These are phyloP conservation scores for Scutellaria barbata DNA, from an alignment of 257 asterid genomes.

Conservation along the genomic window DNA sequence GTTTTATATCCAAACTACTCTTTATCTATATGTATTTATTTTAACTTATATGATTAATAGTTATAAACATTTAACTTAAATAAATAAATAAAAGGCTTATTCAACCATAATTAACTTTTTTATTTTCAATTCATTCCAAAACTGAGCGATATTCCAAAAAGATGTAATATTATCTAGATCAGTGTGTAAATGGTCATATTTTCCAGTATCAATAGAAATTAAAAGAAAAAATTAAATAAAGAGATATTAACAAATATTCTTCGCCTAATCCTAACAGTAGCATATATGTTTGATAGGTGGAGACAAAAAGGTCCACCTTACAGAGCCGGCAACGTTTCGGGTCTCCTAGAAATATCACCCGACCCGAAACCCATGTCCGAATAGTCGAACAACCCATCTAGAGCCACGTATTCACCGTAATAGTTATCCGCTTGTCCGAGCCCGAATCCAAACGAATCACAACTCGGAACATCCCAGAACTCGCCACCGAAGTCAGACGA, in stretches of 20 bases:
- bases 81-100: too few relatives aligned
- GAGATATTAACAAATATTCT: conserved; percentile 40
- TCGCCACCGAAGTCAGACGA: conserved; percentile 43
- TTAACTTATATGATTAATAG: too few relatives aligned
- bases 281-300: conserved; percentile 9
- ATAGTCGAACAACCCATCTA: conserved; percentile 75
- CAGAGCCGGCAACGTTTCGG: conserved; percentile 62
- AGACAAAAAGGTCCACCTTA: conserved; percentile 39
- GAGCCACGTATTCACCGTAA: conserved; percentile 45
- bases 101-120: too few relatives aligned
- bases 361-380: conserved; percentile 67
- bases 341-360: conserved; percentile 46
- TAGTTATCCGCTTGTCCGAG: conserved; percentile 29
- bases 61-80: too few relatives aligned
- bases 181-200: not conserved
- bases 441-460: conserved; percentile 54
- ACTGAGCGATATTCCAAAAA: not conserved
- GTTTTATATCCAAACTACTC: too few relatives aligned
- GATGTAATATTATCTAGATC: not conserved
- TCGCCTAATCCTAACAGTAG: conserved; percentile 32
- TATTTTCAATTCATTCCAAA: not conserved
- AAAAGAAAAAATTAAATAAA: conserved; percentile 22
- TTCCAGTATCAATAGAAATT: conserved; percentile 15
- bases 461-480: conserved; percentile 47
- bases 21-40: too few relatives aligned